Evolutionary conservation across 805 yeast species (phyloP).

Genomic region (Cyberlindnera saturnus): DNA sequence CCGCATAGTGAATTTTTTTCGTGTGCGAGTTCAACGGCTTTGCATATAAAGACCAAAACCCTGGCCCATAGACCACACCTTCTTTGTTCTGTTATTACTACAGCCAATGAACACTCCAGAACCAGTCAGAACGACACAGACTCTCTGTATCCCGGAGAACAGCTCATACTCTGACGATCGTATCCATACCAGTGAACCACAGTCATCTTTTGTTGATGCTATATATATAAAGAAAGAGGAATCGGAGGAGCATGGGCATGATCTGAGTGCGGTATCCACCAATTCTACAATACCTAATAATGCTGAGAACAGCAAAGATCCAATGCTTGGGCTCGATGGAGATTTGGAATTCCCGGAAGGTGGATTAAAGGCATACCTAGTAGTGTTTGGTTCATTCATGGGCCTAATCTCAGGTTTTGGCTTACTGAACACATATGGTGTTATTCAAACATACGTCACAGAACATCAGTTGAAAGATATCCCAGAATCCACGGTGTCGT

Average conservation of each 20-base stretch:
- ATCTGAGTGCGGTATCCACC: neutral
- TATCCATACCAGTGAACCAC: neutral
- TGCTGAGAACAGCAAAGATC: neutral
- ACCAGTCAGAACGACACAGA: neutral
- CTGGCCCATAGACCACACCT: too few species aligned
- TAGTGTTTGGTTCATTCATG: slow-evolving; percentile 50
- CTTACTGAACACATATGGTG: slow-evolving; percentile 51
- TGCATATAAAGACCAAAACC: too few species aligned
- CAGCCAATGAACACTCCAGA: neutral
- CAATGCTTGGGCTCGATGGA: slow-evolving; percentile 9
- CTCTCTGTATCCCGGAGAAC: neutral
- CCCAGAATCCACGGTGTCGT: slow-evolving; percentile 44
- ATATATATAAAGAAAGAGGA: neutral
- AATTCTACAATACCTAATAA: slow-evolving; percentile 2
- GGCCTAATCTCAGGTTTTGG: slow-evolving; percentile 55
- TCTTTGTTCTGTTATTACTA: too few species aligned
- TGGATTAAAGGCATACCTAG: slow-evolving; percentile 48
- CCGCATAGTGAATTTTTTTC: too few species aligned
- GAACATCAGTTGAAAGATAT: slow-evolving; percentile 44
- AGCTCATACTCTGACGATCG: neutral
- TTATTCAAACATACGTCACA: slow-evolving; percentile 53
- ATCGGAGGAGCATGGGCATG: neutral
- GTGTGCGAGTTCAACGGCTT: too few species aligned
- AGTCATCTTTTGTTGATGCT: neutral
- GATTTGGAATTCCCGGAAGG: slow-evolving; percentile 47